phyloP scores from a whole-genome alignment of 2,329 filamentous ascomycete species.

The Exophiala spinifera region DNA sequence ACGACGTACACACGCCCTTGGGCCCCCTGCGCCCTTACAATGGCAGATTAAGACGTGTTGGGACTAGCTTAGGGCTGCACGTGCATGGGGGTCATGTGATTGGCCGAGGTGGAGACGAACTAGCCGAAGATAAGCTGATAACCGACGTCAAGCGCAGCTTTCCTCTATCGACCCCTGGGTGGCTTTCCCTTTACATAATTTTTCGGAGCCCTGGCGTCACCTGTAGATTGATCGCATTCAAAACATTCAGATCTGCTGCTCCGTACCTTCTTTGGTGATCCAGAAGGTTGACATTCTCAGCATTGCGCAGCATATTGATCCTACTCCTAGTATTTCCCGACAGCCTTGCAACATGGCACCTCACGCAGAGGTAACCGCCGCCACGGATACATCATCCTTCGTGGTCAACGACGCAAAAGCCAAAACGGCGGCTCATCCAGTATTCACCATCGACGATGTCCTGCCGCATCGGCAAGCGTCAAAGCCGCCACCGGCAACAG shows the following conservation, averaged over 20 bases:
- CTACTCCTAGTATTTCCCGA: too few relatives aligned
- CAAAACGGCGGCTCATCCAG: conserved; percentile 11
- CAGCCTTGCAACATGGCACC: conserved; percentile 19
- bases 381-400: conserved; percentile 39
- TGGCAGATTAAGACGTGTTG: background rate
- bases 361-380: conserved; percentile 31
- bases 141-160: conserved; percentile 13
- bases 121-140: conserved; percentile 10
- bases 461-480: conserved; percentile 65
- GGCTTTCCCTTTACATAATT: background rate
- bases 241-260: too few relatives aligned
- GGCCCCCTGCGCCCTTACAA: too few relatives aligned
- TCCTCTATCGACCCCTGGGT: conserved; percentile 3
- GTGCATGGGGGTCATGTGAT: background rate
- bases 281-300: too few relatives aligned
- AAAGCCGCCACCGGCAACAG: conserved; percentile 38
- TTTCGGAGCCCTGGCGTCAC: conserved; percentile 4
- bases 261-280: too few relatives aligned
- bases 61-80: background rate
- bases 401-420: conserved; percentile 35
- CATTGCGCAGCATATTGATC: too few relatives aligned
- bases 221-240: background rate
- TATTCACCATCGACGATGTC: conserved; percentile 64
- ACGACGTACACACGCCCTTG: background rate
- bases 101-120: conserved; percentile 1